These are phyloP conservation scores for Cercospora janseana DNA, from an alignment of 2,329 filamentous ascomycete genomes.

Conservation along the genomic window DNA sequence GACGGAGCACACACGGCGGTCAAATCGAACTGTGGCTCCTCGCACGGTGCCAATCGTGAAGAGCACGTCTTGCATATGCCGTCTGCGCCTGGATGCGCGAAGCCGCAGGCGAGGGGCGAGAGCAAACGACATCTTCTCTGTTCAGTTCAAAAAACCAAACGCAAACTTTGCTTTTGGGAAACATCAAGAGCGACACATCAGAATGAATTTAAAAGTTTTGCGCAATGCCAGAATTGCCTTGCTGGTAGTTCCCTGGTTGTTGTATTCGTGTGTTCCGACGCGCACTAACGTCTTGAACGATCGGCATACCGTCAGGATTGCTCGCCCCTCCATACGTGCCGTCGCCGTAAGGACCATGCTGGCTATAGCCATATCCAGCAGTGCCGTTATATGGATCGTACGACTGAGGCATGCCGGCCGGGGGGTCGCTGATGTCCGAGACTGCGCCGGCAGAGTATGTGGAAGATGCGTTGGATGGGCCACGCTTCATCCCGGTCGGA, in stretches of 20 bases:
- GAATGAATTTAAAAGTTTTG: constrained; percentile 73
- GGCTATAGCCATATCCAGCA: constrained; percentile 55
- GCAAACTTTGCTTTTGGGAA: constrained; percentile 14
- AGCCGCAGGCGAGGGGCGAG: constrained; percentile 1
- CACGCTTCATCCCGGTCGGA: constrained; percentile 69
- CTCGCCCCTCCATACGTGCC: constrained; percentile 53
- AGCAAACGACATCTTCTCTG: not conserved
- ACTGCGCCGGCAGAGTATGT: constrained; percentile 81
- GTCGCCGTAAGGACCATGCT: constrained; percentile 55
- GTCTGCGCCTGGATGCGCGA: constrained; percentile 9
- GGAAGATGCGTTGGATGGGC: constrained; percentile 92
- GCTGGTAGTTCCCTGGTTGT: constrained; percentile 81
- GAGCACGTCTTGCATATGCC: constrained; percentile 8
- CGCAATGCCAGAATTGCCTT: constrained; percentile 86
- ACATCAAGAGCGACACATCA: constrained; percentile 6
- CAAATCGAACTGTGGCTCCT: constrained; percentile 13
- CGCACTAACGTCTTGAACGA: constrained; percentile 91
- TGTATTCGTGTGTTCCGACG: constrained; percentile 93
- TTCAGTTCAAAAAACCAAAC: constrained; percentile 6
- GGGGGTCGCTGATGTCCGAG: constrained; percentile 61
- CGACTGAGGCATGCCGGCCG: constrained; percentile 31
- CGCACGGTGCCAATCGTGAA: constrained; percentile 6
- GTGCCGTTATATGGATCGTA: constrained; percentile 34
- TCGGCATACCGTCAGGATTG: constrained; percentile 59
- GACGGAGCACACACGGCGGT: constrained; percentile 16